Conservation (phyloP, 208 protist genomes). For the Leishmania martiniquensis region DNA sequence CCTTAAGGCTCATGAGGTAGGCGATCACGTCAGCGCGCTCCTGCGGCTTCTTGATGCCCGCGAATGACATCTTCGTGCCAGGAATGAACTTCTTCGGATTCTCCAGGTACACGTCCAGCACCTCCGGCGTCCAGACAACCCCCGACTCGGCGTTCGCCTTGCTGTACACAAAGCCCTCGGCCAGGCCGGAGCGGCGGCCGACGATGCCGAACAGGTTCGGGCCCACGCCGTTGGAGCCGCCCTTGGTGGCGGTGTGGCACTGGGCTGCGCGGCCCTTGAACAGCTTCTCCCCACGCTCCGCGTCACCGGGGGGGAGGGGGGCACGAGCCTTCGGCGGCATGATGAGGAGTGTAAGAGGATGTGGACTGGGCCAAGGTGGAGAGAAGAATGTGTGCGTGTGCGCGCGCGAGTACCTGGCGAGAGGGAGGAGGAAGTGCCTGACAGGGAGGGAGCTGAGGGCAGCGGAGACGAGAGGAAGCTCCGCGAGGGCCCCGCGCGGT, state of each 20-base stretch:
- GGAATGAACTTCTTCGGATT: conserved; percentile 99
- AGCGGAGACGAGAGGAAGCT: not conserved
- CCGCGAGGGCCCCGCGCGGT: not conserved
- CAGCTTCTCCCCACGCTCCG: conserved; percentile 87
- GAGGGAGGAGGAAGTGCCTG: not conserved
- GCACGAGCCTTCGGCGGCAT: conserved; percentile 78
- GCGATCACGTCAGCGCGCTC: conserved; percentile 96
- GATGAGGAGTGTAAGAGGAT: conserved; percentile 11
- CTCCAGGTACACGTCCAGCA: conserved; percentile 95
- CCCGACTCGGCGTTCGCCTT: conserved; percentile 94
- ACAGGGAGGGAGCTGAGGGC: not conserved
- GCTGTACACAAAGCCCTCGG: conserved; percentile 95
- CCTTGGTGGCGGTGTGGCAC: conserved; percentile 92
- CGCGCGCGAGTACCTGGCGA: not conserved
- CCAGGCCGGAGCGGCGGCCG: conserved; percentile 89
- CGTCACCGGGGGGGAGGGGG: conserved; percentile 82
- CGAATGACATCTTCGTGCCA: conserved; percentile 98
- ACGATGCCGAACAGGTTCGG: conserved; percentile 94
- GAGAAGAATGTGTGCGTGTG: not conserved
- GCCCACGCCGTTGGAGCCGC: conserved; percentile 92
- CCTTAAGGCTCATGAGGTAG: conserved; percentile 86
- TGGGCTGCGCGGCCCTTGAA: conserved; percentile 95
- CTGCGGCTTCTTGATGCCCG: conserved; percentile 94
- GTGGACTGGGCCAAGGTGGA: not conserved
- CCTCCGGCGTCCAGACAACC: conserved; percentile 94